Base-by-base conservation (phyloP, 1,139 yeast species). In the Kodamaea sp. region DNA sequence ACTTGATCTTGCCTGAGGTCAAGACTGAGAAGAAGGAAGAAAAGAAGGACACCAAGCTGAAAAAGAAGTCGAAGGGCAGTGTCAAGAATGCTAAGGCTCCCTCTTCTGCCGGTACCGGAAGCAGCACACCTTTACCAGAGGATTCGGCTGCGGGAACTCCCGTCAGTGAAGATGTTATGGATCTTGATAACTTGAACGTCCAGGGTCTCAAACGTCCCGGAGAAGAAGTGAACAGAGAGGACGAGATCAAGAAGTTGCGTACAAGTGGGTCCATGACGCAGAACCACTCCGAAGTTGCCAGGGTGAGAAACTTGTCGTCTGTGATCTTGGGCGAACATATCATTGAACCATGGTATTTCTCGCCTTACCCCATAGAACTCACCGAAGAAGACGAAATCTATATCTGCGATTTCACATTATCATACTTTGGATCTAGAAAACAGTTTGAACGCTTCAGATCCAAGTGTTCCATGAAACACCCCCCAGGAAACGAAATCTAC, bases 311-410 rank as follows among this genome's bases (percentile, higher is more conserved):
- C 55, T 70, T 94, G 45, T 71, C 78, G 24, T 72, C 78, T 30
- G 76, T 92, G 4, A 83, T 88, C 4, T 79, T 92, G 62, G 99
- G 98, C 1, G 86, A 84, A 44, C 89, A 82, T 59, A 86, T 86
- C 44, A 87, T 94, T 31, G 99, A 92, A 56, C 98, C 99, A 2
- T 92, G 99, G 99, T 94, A 92, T 61, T 92, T 94, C 55, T 86
- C 96, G 2, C 97, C 99, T 0, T 92, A 94, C 57, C 99, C 99
- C 0, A 73, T 88, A 11, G 98, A 92, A 56, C 73, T 89, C 38
- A 89, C 97, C 0, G 97, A 90, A 48, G 94, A 83, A 44, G 97
- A 90, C 53, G 80, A 76, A 39, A 76, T 92, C 15, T 94, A 84
- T 57, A 83, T 94, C 28, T 94, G 96, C 62, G 97, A 90, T 60